Base-by-base conservation (phyloP, 1,284 basidiomycete genomes). In the Trichosporon asahii region DNA sequence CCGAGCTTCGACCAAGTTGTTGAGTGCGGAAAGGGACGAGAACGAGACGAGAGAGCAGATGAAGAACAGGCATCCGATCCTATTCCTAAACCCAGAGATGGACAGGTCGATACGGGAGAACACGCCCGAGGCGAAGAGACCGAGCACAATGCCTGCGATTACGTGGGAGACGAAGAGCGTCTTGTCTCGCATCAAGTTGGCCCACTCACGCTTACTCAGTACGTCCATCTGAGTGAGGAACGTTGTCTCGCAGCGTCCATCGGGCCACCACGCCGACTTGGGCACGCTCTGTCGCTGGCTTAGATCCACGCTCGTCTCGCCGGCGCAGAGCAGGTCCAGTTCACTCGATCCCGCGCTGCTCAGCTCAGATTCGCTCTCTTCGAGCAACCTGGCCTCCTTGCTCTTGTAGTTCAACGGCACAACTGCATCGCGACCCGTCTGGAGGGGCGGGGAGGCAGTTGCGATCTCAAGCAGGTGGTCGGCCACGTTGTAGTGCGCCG, bases 41-140 rank as follows among this genome's bases (percentile, higher is more conserved):
- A 96, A 95, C 0, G 93, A 91, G 66, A 95, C 88, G 12, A 95
- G 86, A 11, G 92, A 89, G 55, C 93, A 92, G 77, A 95, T 80
- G 88, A 95, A 96, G 86, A 96, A 95, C 65, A 95, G 82, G 73
- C 90, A 91, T 29, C 94, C 94, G 21, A 96, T 88, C 49, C 93
- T 87, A 69, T 82, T 93, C 81, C 95, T 93, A 87, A 96, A 96
- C 0, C 94, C 94, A 25, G 92, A 91, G 71, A 96, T 95, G 1
- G 89, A 90, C 14, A 87, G 83, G 61, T 87, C 88, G 0, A 92
- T 93, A 35, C 93, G 81, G 83, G 86, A 95, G 81, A 94, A 95
- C 68, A 95, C 80, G 0, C 93, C 93, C 67, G 93, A 93, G 86
- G 79, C 75, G 77, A 94, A 93, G 2, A 92, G 88, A 2, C 93